Conservation (phyloP, 129 eudicot species). For the Pseudognaphalium luteoalbum region DNA sequence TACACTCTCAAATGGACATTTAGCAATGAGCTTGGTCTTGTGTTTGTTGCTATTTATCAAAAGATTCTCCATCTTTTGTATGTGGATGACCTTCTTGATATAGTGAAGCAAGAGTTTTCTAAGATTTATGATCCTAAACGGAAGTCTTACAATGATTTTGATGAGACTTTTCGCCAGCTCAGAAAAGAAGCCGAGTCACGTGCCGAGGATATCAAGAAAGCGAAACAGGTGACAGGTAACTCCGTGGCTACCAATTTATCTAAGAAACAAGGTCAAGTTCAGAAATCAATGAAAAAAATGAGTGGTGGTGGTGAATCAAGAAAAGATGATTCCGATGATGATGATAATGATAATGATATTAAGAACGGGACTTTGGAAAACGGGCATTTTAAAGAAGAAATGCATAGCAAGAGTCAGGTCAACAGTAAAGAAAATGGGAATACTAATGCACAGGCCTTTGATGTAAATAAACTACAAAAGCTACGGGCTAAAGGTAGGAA, state of each 20-base stretch:
- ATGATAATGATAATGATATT: conserved; percentile 20
- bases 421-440: conserved; percentile 63
- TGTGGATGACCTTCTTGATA: conserved; percentile 81
- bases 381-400: conserved; percentile 48
- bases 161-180: conserved; percentile 78
- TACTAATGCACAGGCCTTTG: conserved; percentile 69
- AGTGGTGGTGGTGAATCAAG: conserved; percentile 54
- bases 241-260: conserved; percentile 35
- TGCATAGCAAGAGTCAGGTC: conserved; percentile 31
- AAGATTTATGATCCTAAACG: conserved; percentile 74
- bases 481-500: conserved; percentile 72
- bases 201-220: conserved; percentile 78
- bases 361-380: conserved; percentile 44
- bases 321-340: conserved; percentile 35
- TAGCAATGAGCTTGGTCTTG: conserved; percentile 83
- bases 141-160: conserved; percentile 71
- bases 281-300: conserved; percentile 51
- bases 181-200: conserved; percentile 85
- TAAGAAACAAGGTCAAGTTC: conserved; percentile 64
- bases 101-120: conserved; percentile 86
- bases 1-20: conserved; percentile 97
- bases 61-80: conserved; percentile 84
- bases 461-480: conserved; percentile 86
- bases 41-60: conserved; percentile 93
- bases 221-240: conserved; percentile 55